A percentile compares a stretch with the other conserved stretches of the same genome.
These are phyloP conservation scores for Penicillium oxalicum DNA, from an alignment of 2,329 filamentous ascomycete genomes.

Conservation along the genomic window DNA sequence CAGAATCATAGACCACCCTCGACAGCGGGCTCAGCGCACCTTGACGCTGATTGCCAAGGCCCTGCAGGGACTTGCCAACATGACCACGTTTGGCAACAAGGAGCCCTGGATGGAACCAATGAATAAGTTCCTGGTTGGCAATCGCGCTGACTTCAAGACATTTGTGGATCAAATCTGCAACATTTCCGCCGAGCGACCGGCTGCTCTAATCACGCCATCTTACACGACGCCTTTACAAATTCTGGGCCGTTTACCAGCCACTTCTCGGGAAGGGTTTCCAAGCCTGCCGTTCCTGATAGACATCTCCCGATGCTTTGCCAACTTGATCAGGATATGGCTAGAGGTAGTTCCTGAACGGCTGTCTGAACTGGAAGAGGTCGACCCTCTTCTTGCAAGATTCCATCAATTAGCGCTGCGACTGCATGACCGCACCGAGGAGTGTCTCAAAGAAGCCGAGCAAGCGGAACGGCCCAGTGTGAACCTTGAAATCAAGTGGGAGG, in stretches of 20 bases:
- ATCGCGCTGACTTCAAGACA: constrained; percentile 73
- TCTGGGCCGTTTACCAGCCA: constrained; percentile 69
- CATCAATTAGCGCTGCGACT: constrained; percentile 40
- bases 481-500: constrained; percentile 46
- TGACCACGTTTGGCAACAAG: constrained; percentile 87
- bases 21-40: constrained; percentile 74
- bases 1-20: constrained; percentile 64
- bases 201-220: constrained; percentile 64
- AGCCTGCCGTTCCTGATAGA: constrained; percentile 91
- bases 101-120: constrained; percentile 99
- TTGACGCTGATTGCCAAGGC: constrained; percentile 90
- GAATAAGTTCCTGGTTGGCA: constrained; percentile 75
- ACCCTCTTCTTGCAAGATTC: constrained; percentile 37
- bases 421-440: constrained; percentile 41
- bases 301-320: constrained; percentile 75
- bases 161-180: constrained; percentile 84
- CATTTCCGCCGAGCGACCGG: constrained; percentile 65
- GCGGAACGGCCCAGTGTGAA: constrained; percentile 44
- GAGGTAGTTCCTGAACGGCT: constrained; percentile 38
- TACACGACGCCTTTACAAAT: constrained; percentile 94
- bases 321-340: constrained; percentile 61
- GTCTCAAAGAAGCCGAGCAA: constrained; percentile 42
- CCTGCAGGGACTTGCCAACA: constrained; percentile 81
- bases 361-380: constrained; percentile 33
- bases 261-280: constrained; percentile 84